Evolutionary conservation across 2,329 filamentous ascomycete species (phyloP), one percentile per base, ranked within the genome.

Genomic region (Rhexocercosporidium sp.): DNA sequence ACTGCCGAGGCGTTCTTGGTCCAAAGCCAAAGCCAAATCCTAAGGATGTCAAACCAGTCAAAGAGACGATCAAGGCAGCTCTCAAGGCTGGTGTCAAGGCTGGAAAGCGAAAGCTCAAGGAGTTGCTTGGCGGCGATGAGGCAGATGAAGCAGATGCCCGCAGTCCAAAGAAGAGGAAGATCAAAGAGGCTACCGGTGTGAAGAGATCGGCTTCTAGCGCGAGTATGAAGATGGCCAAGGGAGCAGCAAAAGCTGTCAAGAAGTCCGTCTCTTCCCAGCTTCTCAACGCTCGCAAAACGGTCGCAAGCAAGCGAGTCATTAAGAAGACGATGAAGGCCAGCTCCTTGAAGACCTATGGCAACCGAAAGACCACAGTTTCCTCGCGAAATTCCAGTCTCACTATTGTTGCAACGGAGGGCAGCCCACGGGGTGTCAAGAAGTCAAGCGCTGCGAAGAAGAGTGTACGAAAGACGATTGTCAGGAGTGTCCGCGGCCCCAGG

Each of bases 1-100:
- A 90, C 78, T 90, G 88, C 77, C 86, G 88, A 64, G 88, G 88
- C 49, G 84, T 90, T 22, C 80, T 90, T 41, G 88, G 88, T 0
- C 88, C 88, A 8, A 87, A 86, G 75, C 83, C 85, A 22, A 65
- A 65, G 41, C 64, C 64, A 18, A 65, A 65, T 18, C 47, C 61
- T 27, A 85, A 86, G 72, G 86, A 86, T 31, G 80, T 83, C 63
- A 88, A 83, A 72, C 76, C 79, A 0, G 77, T 81, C 46, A 86
- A 85, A 74, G 79, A 82, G 34, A 80, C 54, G n/a, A 72, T 78
- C 29, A 77, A 77, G 22, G 77, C 78, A 39, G 69, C 69, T 29
- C 71, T 81, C 66, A 78, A 77, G 46, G 75, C 70, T n/a, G 70
- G 72, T 62, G 77, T 81, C 62, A 86, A 83, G 74, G 80, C 81